These are phyloP conservation scores for Neohortaea acidophila DNA, from an alignment of 495 filamentous ascomycete species.

Conservation along the genomic window DNA sequence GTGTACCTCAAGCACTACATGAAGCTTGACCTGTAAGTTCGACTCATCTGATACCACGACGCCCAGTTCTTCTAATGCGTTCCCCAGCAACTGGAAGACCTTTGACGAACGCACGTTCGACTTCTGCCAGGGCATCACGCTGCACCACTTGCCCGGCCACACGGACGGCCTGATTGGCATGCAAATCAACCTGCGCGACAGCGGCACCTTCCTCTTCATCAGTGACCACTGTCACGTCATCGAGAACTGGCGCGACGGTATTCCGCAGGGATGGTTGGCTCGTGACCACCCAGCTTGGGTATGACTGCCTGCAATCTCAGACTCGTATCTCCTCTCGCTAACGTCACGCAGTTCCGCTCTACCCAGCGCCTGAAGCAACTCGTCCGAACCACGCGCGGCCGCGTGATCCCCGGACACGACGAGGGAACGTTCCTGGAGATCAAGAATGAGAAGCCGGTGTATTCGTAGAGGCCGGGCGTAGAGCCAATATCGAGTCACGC, in stretches of 20 bases:
- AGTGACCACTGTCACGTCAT: slow-evolving; percentile 26
- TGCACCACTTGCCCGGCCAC: slow-evolving; percentile 27
- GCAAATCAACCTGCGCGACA: slow-evolving; percentile 26
- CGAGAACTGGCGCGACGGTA: slow-evolving; percentile 22
- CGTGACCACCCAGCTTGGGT: slow-evolving; percentile 33
- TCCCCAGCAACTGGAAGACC: slow-evolving; percentile 22
- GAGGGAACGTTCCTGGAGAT: slow-evolving; percentile 21
- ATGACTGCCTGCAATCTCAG: slow-evolving; percentile 18
- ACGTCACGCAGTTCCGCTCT: slow-evolving; percentile 25
- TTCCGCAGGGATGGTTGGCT: slow-evolving; percentile 32
- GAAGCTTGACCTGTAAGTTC: slow-evolving; percentile 14
- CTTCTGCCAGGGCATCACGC: slow-evolving; percentile 27
- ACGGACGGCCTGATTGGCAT: slow-evolving; percentile 23
- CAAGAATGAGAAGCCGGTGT: slow-evolving; percentile 14
- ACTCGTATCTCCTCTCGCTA: no score
- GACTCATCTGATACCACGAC: no score
- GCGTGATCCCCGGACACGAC: slow-evolving; percentile 27
- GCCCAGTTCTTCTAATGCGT: not conserved
- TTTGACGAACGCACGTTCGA: slow-evolving; percentile 28
- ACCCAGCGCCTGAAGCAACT: slow-evolving; percentile 25
- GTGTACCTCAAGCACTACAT: slow-evolving; percentile 32
- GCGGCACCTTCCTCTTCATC: slow-evolving; percentile 26
- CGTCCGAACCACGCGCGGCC: slow-evolving; percentile 21
- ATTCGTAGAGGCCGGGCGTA: no score
- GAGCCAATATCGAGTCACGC: no score